Evolutionary conservation across 1,284 basidiomycete species (phyloP).

Genomic region (Ustilago loliicola): DNA sequence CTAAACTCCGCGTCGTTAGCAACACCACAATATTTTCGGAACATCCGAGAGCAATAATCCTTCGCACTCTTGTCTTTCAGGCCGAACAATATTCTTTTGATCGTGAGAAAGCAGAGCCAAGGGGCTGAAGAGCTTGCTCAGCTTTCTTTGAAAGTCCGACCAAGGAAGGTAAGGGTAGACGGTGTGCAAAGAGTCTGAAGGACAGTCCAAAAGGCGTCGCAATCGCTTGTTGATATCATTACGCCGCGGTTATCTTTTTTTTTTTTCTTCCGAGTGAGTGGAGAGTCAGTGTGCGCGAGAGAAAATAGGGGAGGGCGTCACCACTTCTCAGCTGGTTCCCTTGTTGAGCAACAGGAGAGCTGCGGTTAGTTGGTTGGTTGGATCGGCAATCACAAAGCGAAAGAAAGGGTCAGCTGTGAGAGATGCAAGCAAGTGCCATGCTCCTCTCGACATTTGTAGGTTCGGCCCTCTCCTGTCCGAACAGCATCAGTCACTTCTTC

Average conservation of each 20-base stretch:
- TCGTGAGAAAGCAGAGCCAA: neutral
- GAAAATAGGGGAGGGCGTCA: neutral
- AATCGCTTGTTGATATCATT: slow-evolving; percentile 4
- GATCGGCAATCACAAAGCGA: slow-evolving; percentile 4
- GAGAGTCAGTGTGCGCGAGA: neutral
- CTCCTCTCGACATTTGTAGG: neutral
- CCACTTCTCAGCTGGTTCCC: neutral
- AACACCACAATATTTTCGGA: neutral
- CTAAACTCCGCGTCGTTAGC: neutral
- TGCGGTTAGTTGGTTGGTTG: neutral
- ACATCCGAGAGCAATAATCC: neutral
- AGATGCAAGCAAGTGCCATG: neutral
- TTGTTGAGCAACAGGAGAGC: slow-evolving; percentile 3
- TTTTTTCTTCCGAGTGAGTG: neutral
- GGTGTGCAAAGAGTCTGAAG: neutral
- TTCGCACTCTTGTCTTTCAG: neutral
- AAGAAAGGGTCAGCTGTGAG: neutral
- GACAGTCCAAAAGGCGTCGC: neutral
- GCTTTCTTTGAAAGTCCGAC: neutral
- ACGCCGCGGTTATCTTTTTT: slow-evolving; percentile 17
- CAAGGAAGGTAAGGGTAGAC: neutral
- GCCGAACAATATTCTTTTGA: neutral
- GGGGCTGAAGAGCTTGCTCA: neutral
- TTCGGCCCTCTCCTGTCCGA: slow-evolving; percentile 10
- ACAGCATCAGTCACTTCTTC: slow-evolving; percentile 8